Conservation (phyloP, 2,329 filamentous ascomycete genomes). For the Alternaria panax region DNA sequence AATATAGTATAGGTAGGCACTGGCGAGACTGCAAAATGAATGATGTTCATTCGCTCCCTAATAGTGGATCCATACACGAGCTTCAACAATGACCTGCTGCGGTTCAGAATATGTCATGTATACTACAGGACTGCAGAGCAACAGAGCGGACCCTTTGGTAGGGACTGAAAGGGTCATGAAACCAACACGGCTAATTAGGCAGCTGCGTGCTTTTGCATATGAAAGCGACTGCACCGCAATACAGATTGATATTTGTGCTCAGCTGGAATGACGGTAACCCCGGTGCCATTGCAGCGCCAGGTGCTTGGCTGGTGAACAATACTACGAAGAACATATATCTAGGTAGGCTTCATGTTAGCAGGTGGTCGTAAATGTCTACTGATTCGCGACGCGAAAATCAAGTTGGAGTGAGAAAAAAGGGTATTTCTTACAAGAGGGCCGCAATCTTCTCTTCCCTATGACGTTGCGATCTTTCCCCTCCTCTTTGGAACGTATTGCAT, state of each 20-base stretch:
- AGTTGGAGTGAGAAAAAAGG: background rate
- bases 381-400: no score
- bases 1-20: background rate
- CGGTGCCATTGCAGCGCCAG: background rate
- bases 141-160: background rate
- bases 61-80: background rate
- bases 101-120: background rate
- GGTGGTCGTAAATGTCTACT: background rate
- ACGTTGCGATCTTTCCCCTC: slow-evolving; percentile 3
- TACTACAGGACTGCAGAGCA: background rate
- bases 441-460: slow-evolving; percentile 11
- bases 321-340: background rate
- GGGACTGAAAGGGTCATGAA: background rate
- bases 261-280: background rate
- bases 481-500: slow-evolving; percentile 28
- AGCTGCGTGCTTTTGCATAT: background rate
- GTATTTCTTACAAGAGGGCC: background rate
- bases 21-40: background rate
- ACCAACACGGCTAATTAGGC: background rate
- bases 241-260: background rate
- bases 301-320: background rate
- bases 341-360: background rate
- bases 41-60: background rate
- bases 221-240: background rate
- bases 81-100: background rate